phyloP scores from a whole-genome alignment of 2,329 filamentous ascomycete genomes.

The Westerdykella ornata region DNA sequence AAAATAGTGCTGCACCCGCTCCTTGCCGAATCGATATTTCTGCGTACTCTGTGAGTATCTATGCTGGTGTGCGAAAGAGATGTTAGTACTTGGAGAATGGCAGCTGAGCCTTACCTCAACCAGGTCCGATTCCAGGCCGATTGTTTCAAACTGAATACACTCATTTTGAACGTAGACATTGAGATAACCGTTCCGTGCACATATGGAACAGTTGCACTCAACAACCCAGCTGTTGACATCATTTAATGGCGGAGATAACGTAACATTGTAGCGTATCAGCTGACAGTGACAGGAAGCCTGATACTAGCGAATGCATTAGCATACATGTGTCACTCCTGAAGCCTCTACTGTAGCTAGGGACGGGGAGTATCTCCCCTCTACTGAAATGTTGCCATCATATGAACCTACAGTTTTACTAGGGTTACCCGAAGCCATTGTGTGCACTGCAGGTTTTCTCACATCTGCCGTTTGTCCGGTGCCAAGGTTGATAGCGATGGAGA shows the following conservation, averaged over 20 bases:
- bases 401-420: conserved; percentile 13
- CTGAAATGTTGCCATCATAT: conserved; percentile 1
- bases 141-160: conserved; percentile 18
- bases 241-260: conserved; percentile 46
- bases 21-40: conserved; percentile 24
- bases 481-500: conserved; percentile 26
- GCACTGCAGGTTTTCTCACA: conserved; percentile 14
- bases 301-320: conserved; percentile 29
- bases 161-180: conserved; percentile 37
- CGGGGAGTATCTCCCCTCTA: background rate
- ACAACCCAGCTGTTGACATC: conserved; percentile 40
- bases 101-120: conserved; percentile 4
- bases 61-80: background rate
- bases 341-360: background rate
- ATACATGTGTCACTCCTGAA: background rate
- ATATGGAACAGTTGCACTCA: conserved; percentile 50
- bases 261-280: conserved; percentile 45
- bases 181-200: conserved; percentile 46
- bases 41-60: conserved; percentile 2
- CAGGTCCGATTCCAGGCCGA: conserved; percentile 10
- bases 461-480: conserved; percentile 9
- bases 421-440: conserved; percentile 8
- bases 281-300: conserved; percentile 51
- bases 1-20: conserved; percentile 26
- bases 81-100: background rate